Percentiles rank a stretch among this genome's conserved stretches.
Evolutionary conservation across 805 yeast genomes (phyloP).

Genomic region (Zygosaccharomyces siamensis): DNA sequence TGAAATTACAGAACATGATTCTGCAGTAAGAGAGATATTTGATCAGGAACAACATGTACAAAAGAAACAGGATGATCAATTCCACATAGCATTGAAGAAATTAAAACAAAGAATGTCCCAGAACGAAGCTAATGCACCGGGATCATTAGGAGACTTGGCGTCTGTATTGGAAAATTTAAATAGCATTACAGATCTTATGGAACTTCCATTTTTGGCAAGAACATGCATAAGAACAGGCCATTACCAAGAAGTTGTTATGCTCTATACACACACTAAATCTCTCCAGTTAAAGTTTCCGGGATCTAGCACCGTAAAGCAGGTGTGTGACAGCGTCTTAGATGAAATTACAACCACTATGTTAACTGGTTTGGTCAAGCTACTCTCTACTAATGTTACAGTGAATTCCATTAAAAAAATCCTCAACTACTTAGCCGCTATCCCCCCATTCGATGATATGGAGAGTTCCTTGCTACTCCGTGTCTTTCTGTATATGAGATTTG

Average conservation of each 20-base stretch:
- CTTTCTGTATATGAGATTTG: constrained; percentile 61
- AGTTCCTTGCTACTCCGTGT: constrained; percentile 44
- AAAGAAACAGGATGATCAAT: constrained; percentile 27
- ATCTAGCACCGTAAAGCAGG: constrained; percentile 28
- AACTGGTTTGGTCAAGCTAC: constrained; percentile 58
- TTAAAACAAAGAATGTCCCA: constrained; percentile 18
- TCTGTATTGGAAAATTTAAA: constrained; percentile 57
- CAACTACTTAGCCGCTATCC: constrained; percentile 66
- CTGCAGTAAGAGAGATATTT: constrained; percentile 14
- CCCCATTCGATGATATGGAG: constrained; percentile 41
- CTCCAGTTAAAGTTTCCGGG: constrained; percentile 63
- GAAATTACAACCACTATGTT: constrained; percentile 52
- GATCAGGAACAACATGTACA: constrained; percentile 23
- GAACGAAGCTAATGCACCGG: constrained; percentile 10
- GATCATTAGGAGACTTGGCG: constrained; percentile 28
- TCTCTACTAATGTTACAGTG: constrained; percentile 73
- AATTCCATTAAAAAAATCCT: constrained; percentile 75
- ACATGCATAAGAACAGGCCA: constrained; percentile 84
- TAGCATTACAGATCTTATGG: constrained; percentile 69
- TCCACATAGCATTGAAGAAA: constrained; percentile 28
- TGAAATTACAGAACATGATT: neutral
- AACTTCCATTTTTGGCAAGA: constrained; percentile 74
- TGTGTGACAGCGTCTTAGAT: constrained; percentile 23
- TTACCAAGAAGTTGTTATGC: constrained; percentile 84
- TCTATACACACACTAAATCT: constrained; percentile 68